phyloP scores from a whole-genome alignment of 2,329 filamentous ascomycete species.

The Aureobasidium sp. region DNA sequence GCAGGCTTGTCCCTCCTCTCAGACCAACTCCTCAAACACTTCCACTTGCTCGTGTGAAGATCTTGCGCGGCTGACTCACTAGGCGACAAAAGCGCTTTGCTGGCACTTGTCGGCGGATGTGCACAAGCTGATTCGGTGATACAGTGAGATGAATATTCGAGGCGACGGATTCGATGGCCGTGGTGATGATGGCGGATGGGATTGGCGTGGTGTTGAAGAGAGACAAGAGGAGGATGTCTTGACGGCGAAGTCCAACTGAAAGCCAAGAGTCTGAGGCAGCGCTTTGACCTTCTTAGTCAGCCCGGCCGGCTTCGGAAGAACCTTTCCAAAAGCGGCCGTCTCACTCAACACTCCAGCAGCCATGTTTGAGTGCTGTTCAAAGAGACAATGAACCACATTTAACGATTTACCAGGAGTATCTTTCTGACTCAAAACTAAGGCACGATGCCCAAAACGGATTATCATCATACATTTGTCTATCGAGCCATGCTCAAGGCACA shows the following conservation, averaged over 20 bases:
- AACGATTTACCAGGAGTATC: too few species aligned
- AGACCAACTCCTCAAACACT: slow-evolving; percentile 13
- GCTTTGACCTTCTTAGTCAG: background rate
- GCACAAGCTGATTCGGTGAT: background rate
- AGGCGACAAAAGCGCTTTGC: slow-evolving; percentile 4
- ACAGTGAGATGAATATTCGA: background rate
- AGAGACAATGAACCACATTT: too few species aligned
- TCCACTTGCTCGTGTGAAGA: slow-evolving; percentile 16
- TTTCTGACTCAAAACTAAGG: too few species aligned
- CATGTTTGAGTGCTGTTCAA: too few species aligned
- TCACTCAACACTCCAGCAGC: background rate
- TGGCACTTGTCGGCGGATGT: background rate
- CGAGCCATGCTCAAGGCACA: background rate
- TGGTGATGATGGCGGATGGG: background rate
- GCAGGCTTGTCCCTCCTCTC: slow-evolving; percentile 13
- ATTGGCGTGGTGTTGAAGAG: slow-evolving; percentile 1
- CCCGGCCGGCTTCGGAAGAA: slow-evolving; percentile 3
- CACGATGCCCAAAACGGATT: too few species aligned
- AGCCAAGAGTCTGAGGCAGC: background rate
- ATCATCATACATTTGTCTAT: too few species aligned
- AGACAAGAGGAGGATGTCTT: slow-evolving; percentile 10
- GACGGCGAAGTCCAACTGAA: slow-evolving; percentile 2
- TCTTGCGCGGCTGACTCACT: slow-evolving; percentile 16
- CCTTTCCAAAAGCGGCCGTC: slow-evolving; percentile 6
- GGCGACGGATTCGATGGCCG: background rate